Conservation (phyloP, 2,329 filamentous ascomycete genomes). For the Tympanopsis confertula region DNA sequence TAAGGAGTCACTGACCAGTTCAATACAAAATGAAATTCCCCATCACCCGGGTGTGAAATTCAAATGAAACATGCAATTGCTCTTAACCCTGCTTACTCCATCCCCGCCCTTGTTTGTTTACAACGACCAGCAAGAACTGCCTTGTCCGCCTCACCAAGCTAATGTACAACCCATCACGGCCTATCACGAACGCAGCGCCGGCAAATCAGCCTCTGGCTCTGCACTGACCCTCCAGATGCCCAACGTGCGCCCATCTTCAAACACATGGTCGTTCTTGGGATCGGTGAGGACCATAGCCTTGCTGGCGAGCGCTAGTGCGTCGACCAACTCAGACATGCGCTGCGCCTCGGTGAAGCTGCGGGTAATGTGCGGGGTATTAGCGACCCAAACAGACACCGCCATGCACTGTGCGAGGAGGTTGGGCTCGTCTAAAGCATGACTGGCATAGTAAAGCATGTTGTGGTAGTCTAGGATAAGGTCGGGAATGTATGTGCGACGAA, state of each 20-base stretch:
- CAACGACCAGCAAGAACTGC: too few relatives aligned
- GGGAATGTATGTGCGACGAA: not conserved
- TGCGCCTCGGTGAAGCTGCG: not conserved
- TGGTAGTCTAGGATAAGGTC: constrained; percentile 1
- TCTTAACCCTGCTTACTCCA: too few relatives aligned
- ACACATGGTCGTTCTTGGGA: not conserved
- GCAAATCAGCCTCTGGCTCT: too few relatives aligned
- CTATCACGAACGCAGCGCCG: too few relatives aligned
- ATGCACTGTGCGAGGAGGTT: not conserved
- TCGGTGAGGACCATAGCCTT: not conserved
- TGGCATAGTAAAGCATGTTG: not conserved
- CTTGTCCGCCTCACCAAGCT: too few relatives aligned
- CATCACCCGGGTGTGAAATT: too few relatives aligned
- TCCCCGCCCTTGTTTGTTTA: too few relatives aligned
- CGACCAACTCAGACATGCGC: not conserved
- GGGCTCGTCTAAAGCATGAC: not conserved
- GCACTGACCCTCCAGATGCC: not conserved
- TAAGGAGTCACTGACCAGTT: too few relatives aligned
- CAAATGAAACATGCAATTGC: too few relatives aligned
- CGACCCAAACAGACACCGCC: not conserved
- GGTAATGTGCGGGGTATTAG: not conserved
- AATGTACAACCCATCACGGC: too few relatives aligned
- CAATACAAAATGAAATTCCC: too few relatives aligned
- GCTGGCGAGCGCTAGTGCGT: not conserved
- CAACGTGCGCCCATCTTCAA: not conserved